Base-by-base conservation (phyloP, 345 rosid species). In the Euphorbia peplus region DNA sequence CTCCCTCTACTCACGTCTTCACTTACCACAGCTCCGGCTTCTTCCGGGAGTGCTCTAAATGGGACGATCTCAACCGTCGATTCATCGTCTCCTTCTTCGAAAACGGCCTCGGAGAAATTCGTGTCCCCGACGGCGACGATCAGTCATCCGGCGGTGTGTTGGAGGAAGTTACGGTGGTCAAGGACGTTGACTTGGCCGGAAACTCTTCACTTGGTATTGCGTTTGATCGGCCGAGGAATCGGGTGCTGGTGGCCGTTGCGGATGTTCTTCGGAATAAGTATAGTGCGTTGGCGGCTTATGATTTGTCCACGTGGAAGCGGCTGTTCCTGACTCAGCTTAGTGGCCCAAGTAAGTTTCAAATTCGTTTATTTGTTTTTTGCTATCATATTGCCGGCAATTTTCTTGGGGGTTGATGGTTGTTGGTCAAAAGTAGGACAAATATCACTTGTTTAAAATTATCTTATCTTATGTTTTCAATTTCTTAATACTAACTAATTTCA, bases 11-110 rank as follows among this genome's bases (percentile, higher is more conserved):
- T 41, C 95, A 83, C 60, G 92, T 85, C 63, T 82, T 79, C 81
- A 87, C 74, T 75, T 93, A 88, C 85, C 85, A 83, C 39, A 85
- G 92, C 83, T 56, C 86, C 73, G 91, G 90, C 18, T 85, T 73
- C 78, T 19, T 93, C 78, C 89, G 96, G 19, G 98, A 90, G 83
- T 83, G 87, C 81, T 90, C 93, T 69, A 90, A 90, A 87, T 93
- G 98, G 98, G 98, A 93, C 79, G 83, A 77, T 3, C 72, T 60
- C 16, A 67, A 81, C 75, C 83, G 78, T 60, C 86, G 96, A 19
- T 93, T 93, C 83, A 82, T 93, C 75, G 88, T 89, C 75, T 87
- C 92, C 74, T 87, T 76, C 82, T 56, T 93, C 60, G 96, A 86
- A 42, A 96, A 97, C 1, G 93, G 96, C 55, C 51, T 93, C 70